Conservation (phyloP, 345 rosid genomes). For the Leavenworthia alabamica region DNA sequence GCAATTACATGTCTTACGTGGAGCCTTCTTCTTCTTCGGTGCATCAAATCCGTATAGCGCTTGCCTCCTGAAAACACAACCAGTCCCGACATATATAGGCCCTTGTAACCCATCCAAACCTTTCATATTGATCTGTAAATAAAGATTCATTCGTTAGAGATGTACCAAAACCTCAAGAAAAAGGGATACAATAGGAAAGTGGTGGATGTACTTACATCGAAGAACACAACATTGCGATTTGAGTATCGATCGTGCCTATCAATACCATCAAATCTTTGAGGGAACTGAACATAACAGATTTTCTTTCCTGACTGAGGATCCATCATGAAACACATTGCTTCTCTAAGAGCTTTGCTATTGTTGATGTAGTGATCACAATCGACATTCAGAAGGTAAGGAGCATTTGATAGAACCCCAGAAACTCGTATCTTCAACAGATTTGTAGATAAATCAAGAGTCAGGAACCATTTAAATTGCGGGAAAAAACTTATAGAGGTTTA, state of each 20-base stretch:
- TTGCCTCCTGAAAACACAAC: slow-evolving; percentile 92
- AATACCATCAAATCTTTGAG: slow-evolving; percentile 98
- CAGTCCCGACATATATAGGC: slow-evolving; percentile 96
- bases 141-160: slow-evolving; percentile 1
- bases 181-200: not conserved
- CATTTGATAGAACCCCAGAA: slow-evolving; percentile 92
- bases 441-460: slow-evolving; percentile 5
- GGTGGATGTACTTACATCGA: slow-evolving; percentile 59
- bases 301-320: slow-evolving; percentile 90
- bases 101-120: slow-evolving; percentile 98
- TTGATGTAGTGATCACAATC: slow-evolving; percentile 98
- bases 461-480: not conserved
- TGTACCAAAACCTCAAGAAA: not conserved
- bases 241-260: slow-evolving; percentile 97
- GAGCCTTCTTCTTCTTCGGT: slow-evolving; percentile 77
- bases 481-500: not conserved
- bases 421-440: slow-evolving; percentile 62
- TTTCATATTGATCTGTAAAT: slow-evolving; percentile 90
- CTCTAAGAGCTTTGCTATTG: slow-evolving; percentile 92
- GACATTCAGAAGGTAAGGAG: slow-evolving; percentile 87
- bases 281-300: slow-evolving; percentile 96
- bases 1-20: slow-evolving; percentile 89
- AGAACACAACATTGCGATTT: slow-evolving; percentile 91
- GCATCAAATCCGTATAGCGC: slow-evolving; percentile 95
- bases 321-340: slow-evolving; percentile 99